Evolutionary conservation across 495 filamentous ascomycete genomes (phyloP), one percentile per base, ranked within the genome.

Genomic region (Penicillium longicatenatum): DNA sequence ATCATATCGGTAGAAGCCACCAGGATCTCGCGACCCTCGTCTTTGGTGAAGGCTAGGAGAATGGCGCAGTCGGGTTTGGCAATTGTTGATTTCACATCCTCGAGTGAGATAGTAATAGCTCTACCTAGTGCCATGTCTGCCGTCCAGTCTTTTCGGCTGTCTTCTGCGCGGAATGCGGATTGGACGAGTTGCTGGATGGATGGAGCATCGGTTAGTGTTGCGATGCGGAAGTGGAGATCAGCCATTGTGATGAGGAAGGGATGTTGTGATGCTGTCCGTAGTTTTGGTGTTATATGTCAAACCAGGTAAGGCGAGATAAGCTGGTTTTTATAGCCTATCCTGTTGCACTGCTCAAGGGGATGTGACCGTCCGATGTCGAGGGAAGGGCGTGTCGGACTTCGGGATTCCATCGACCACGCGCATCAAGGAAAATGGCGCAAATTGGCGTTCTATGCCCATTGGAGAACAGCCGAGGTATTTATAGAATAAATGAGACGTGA

Each of bases 91-190:
- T 70, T 55, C 8, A 78, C 47, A 20, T 68, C 59, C 1, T 59
- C 49, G 10, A 60, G 44, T 31, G 68, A 55, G 30, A 75, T 69
- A 41, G 64, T 65, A 17, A 72, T 73, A 52, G 62, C 62, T 0
- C 59, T 44, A 1, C 70, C 54, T 19, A 80, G 66, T 9, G 72
- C 67, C 37, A 70, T 61, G 43, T 73, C 63, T 9, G 68, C 73
- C 2, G 72, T 77, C 77, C 76, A 80, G 50, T 67, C 71, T 41
- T 59, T 26, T 20, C 72, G 57, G 59, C 54, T 73, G 24, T 74
- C 67, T 19, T 71, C 66, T 46, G 75, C 69, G 42, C 72, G 76
- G 57, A 77, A 79, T 12, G 77, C 75, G 6, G 70, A 70, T 61
- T 75, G 65, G 0, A 79, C 70, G 6, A 79, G 66, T 31, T 55